Evolutionary conservation across 306 rosid species (phyloP).

Genomic region (Prunus salicina): DNA sequence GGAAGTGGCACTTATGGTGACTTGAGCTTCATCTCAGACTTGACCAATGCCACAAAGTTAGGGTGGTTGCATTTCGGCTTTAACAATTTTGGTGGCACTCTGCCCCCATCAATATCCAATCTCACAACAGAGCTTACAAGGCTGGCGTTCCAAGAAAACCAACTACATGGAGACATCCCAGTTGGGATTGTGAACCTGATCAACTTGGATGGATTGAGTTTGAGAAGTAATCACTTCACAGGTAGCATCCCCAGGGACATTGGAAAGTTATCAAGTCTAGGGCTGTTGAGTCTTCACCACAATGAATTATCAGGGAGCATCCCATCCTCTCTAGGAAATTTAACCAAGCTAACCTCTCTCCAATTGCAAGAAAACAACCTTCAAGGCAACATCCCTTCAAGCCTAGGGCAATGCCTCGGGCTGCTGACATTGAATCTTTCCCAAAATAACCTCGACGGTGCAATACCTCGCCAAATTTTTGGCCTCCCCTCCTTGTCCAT

Average conservation of each 20-base stretch:
- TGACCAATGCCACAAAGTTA: constrained; percentile 7
- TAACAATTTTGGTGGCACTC: constrained; percentile 10
- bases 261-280: not conserved
- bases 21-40: not conserved
- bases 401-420: not conserved
- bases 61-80: rapidly evolving
- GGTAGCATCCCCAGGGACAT: not conserved
- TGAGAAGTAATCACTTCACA: not conserved
- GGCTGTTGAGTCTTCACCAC: rapidly evolving
- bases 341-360: rapidly evolving
- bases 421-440: not conserved
- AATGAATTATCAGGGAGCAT: not conserved
- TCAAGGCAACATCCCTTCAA: not conserved
- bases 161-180: constrained; percentile 11
- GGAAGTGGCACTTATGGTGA: not conserved
- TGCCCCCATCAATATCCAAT: not conserved
- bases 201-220: not conserved
- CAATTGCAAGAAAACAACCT: not conserved
- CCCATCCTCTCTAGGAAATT: constrained; percentile 4
- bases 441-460: not conserved
- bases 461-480: not conserved
- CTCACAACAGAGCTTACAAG: not conserved
- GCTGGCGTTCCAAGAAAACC: not conserved
- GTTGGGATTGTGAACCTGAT: not conserved
- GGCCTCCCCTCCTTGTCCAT: not conserved